Base-by-base conservation (phyloP, 306 rosid genomes). In the Macrotyloma uniflorum region DNA sequence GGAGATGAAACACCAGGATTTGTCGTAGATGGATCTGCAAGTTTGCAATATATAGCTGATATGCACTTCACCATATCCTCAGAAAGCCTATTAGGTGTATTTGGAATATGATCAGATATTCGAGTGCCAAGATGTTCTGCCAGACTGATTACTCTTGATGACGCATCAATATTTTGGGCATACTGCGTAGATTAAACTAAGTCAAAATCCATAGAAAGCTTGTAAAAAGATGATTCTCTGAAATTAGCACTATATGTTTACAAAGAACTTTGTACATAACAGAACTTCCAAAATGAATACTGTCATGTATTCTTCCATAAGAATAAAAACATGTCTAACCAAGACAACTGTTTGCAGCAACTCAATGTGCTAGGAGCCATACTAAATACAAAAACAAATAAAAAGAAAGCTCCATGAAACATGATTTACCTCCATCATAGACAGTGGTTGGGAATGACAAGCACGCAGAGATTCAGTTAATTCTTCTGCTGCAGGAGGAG, bases 11-110 rank as follows among this genome's bases (percentile, higher is more conserved):
- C 85, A 74, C 90, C 91, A 36, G 81, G 82, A 53, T 90, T 81
- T n/a, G 93, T 63, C 53, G 70, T 68, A 26, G 90, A 90, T 1
- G 98, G 91, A 62, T 91, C 97, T 8, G 97, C 75, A 58, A 95
- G 91, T 83, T 90, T 95, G 93, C 90, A 93, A 67, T 91, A 95
- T 83, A 95, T 85, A 42, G 87, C 85, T 72, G 98, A 83, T 78
- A 95, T 93, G 82, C 96, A 95, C 82, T 87, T 95, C 63, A 95
- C 76, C 99, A 95, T 93, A 49, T 93, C 93, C 88, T 95, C 99
- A 0, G 98, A 91, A 50, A 95, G 89, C 78, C 85, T 85, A 67
- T 88, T 95, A 19, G 99, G 91, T 15, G 89, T 87, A 67, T 85
- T 96, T 12, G 90, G 94, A 71, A 93, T 68, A 74, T 93, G 97